These are phyloP conservation scores for Stephania cephalantha DNA, from an alignment of 164 flowering plant genomes.

Conservation along the genomic window DNA sequence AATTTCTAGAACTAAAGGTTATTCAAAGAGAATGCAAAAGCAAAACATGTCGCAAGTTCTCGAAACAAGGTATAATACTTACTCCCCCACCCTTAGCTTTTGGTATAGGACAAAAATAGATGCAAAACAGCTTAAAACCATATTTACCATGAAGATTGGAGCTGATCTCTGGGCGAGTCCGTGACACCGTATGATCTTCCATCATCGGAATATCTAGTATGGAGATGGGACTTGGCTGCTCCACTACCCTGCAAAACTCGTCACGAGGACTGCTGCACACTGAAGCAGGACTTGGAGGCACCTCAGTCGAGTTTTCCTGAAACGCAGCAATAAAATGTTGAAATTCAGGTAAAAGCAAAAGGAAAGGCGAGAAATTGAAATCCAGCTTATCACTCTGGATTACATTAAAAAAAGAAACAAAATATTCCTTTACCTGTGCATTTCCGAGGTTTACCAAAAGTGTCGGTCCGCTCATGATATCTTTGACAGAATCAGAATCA, in stretches of 20 bases:
- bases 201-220: constrained; percentile 45
- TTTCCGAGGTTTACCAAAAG: constrained; percentile 38
- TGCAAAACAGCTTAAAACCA: background rate
- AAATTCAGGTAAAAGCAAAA: background rate
- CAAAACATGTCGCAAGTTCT: too few relatives aligned
- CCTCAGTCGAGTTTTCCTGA: constrained; percentile 92
- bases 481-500: constrained; percentile 30
- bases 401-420: constrained; percentile 2
- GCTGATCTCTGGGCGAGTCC: constrained; percentile 68
- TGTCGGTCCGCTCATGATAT: constrained; percentile 49
- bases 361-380: background rate
- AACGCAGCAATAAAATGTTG: constrained; percentile 6
- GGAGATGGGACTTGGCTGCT: constrained; percentile 52
- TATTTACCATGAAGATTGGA: constrained; percentile 62
- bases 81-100: background rate
- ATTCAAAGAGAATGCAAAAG: too few relatives aligned
- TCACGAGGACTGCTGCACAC: constrained; percentile 72
- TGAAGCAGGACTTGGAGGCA: constrained; percentile 98
- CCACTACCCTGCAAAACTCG: constrained; percentile 45
- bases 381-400: background rate
- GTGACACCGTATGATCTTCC: constrained; percentile 42
- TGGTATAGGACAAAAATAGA: background rate
- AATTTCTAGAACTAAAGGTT: too few relatives aligned
- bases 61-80: too few relatives aligned
- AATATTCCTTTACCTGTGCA: constrained; percentile 42